phyloP scores from a whole-genome alignment of 768 basidiomycete species.

The Calocera viscosa region DNA sequence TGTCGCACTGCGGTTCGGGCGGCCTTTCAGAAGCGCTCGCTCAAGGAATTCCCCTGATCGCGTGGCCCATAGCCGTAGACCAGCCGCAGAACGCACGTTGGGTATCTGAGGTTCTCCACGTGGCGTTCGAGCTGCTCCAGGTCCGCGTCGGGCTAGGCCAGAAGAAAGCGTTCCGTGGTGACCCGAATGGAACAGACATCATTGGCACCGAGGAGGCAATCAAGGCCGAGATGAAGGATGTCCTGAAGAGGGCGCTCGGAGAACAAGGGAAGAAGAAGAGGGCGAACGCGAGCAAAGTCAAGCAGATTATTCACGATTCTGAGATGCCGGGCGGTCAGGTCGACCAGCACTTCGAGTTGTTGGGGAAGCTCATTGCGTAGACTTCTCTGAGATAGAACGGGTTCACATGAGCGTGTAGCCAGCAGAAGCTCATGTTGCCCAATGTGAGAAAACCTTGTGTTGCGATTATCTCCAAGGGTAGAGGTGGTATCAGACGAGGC shows the following conservation, averaged over 20 bases:
- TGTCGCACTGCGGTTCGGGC: background rate
- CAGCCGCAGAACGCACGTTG: background rate
- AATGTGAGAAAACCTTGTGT: too few relatives aligned
- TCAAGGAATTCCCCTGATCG: background rate
- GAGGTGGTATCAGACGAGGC: too few relatives aligned
- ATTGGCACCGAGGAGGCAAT: slow-evolving; percentile 20
- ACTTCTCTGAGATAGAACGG: too few relatives aligned
- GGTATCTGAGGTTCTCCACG: background rate
- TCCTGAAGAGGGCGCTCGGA: slow-evolving; percentile 19
- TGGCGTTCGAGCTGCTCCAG: background rate
- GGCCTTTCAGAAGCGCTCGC: background rate
- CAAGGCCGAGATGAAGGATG: slow-evolving; percentile 15
- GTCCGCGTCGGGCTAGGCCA: background rate
- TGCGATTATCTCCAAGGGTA: too few relatives aligned
- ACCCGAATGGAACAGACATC: slow-evolving; percentile 8
- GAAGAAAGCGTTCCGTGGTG: slow-evolving; percentile 1
- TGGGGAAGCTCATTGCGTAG: too few relatives aligned
- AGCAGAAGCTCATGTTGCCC: too few relatives aligned
- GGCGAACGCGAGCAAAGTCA: slow-evolving; percentile 16
- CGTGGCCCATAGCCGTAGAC: background rate
- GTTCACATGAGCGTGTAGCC: too few relatives aligned
- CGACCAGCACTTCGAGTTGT: background rate
- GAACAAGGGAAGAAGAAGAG: slow-evolving; percentile 22
- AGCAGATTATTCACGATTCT: background rate
- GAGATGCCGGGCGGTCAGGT: background rate